phyloP scores from a whole-genome alignment of 2,329 filamentous ascomycete genomes.

The Cladobotryum protrusum region DNA sequence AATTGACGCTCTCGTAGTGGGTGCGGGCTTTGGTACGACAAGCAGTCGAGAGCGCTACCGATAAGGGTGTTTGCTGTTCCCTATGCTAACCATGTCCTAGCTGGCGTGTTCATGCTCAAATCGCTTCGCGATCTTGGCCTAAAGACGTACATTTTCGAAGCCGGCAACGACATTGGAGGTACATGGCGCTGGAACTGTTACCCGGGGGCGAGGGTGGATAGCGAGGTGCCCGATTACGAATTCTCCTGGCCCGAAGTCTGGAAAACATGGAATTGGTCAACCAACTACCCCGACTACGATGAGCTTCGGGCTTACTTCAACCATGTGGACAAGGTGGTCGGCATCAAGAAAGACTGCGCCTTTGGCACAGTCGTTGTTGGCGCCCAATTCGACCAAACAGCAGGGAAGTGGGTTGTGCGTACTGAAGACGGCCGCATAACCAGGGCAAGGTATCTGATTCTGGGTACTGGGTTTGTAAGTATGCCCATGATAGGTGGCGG shows the following conservation, averaged over 20 bases:
- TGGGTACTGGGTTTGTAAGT: slow-evolving; percentile 47
- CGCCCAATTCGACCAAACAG: slow-evolving; percentile 43
- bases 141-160: slow-evolving; percentile 45
- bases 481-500: too few relatives aligned
- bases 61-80: too few relatives aligned
- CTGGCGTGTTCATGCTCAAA: slow-evolving; percentile 46
- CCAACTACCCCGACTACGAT: slow-evolving; percentile 43
- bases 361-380: slow-evolving; percentile 51
- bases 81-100: slow-evolving; percentile 12
- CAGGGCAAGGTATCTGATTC: slow-evolving; percentile 44
- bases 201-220: slow-evolving; percentile 49
- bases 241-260: slow-evolving; percentile 46
- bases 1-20: slow-evolving; percentile 39
- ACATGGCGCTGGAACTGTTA: slow-evolving; percentile 54
- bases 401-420: slow-evolving; percentile 43
- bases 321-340: slow-evolving; percentile 48
- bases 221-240: slow-evolving; percentile 47
- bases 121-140: slow-evolving; percentile 44
- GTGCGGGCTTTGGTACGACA: slow-evolving; percentile 37
- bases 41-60: not conserved
- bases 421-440: slow-evolving; percentile 44
- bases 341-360: slow-evolving; percentile 49
- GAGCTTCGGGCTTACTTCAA: slow-evolving; percentile 55
- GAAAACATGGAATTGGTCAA: slow-evolving; percentile 52
- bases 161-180: slow-evolving; percentile 44